Conservation (phyloP, 2,329 filamentous ascomycete species). For the Mariannaea sp. region DNA sequence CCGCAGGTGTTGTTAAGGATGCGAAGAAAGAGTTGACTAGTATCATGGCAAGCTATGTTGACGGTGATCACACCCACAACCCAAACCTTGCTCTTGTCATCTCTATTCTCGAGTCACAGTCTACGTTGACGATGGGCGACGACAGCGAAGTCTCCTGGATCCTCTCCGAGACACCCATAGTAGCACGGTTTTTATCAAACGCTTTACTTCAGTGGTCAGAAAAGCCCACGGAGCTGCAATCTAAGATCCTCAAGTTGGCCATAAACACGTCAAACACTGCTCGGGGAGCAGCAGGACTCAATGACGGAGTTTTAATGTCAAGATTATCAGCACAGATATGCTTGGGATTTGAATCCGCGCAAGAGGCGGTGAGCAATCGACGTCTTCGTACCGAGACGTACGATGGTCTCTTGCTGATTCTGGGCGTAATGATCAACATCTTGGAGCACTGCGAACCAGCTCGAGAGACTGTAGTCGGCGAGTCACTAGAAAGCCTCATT, state of each 20-base stretch:
- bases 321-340: conserved; percentile 57
- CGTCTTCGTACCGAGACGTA: conserved; percentile 58
- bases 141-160: conserved; percentile 31
- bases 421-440: conserved; percentile 87
- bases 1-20: conserved; percentile 39
- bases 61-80: conserved; percentile 24
- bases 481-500: conserved; percentile 63
- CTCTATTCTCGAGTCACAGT: conserved; percentile 45
- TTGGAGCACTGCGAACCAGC: conserved; percentile 75
- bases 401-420: conserved; percentile 74
- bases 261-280: conserved; percentile 89
- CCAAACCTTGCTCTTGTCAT: conserved; percentile 53
- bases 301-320: conserved; percentile 60
- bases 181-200: conserved; percentile 39
- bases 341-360: conserved; percentile 53
- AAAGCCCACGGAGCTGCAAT: conserved; percentile 35
- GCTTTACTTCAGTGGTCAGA: conserved; percentile 41
- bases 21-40: conserved; percentile 35
- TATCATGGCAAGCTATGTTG: conserved; percentile 32
- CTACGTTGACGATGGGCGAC: conserved; percentile 34
- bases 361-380: conserved; percentile 53
- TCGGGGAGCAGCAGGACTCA: conserved; percentile 70
- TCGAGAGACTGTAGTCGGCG: conserved; percentile 46
- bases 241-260: conserved; percentile 60
- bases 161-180: conserved; percentile 36